Evolutionary conservation across 2,329 filamentous ascomycete genomes (phyloP).

Genomic region (Tolypocladium album): DNA sequence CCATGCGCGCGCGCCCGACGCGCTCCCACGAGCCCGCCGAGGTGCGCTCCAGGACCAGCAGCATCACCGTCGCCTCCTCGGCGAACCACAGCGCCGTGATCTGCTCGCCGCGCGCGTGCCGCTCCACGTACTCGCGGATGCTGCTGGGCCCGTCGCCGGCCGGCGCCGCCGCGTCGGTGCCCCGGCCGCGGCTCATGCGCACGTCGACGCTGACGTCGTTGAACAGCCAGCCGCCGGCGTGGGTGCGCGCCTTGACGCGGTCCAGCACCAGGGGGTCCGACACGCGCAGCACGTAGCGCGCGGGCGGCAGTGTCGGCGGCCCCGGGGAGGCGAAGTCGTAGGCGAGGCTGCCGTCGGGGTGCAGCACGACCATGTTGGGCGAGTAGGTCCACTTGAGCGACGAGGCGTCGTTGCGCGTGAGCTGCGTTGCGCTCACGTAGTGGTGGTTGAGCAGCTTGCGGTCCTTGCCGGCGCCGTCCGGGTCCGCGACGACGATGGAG

Average conservation of each 20-base stretch:
- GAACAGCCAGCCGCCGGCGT: conserved; percentile 21
- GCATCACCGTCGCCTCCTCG: conserved; percentile 21
- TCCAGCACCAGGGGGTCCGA: conserved; percentile 22
- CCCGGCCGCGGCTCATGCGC: conserved; percentile 16
- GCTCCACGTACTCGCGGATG: conserved; percentile 22
- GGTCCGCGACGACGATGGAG: conserved; percentile 19
- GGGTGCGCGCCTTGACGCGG: conserved; percentile 20
- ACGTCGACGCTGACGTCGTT: conserved; percentile 23
- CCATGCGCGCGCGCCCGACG: conserved; percentile 23
- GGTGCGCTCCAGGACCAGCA: conserved; percentile 20
- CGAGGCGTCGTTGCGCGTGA: conserved; percentile 20
- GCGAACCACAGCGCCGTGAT: conserved; percentile 26
- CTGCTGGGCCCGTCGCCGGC: conserved; percentile 3
- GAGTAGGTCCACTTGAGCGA: conserved; percentile 22
- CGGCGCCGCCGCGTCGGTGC: conserved; percentile 1
- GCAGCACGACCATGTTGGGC: conserved; percentile 18
- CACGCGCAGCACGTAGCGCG: conserved; percentile 18
- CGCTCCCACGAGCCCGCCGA: conserved; percentile 17
- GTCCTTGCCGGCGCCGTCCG: conserved; percentile 14
- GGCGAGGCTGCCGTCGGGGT: conserved; percentile 15
- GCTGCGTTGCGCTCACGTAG: conserved; percentile 22
- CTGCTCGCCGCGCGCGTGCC: conserved; percentile 21
- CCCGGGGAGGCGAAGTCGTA: conserved; percentile 18
- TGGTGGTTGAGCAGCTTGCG: conserved; percentile 23
- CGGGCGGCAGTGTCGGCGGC: conserved; percentile 13